Percentiles rank a stretch among this genome's conserved stretches.
Conservation (phyloP, 352 stramenopile species). For the Phytophthora hibernalis region DNA sequence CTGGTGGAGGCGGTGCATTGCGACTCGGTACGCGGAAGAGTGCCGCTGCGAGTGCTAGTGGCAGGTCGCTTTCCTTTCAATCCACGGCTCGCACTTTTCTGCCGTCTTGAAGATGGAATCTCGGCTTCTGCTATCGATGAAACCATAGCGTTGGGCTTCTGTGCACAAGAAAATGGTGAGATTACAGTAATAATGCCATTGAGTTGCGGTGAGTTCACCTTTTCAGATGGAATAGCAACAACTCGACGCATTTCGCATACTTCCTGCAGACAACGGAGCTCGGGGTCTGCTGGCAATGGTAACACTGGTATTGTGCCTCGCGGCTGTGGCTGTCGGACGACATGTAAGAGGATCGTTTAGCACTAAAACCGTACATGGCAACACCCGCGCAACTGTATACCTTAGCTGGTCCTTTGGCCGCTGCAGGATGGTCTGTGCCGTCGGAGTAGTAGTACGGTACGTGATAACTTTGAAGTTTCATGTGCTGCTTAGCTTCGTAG, state of each 20-base stretch:
- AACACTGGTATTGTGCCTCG: constrained; percentile 57
- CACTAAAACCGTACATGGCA: too few species aligned
- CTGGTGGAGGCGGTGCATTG: constrained; percentile 44
- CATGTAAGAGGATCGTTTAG: neutral
- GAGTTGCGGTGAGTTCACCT: constrained; percentile 2
- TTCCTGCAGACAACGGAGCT: constrained; percentile 62
- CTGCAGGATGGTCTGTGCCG: neutral
- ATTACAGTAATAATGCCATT: neutral
- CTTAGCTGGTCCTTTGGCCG: constrained; percentile 13
- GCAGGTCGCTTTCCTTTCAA: constrained; percentile 14
- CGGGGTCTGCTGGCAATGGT: constrained; percentile 52
- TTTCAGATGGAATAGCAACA: constrained; percentile 30
- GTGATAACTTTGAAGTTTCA: constrained; percentile 48
- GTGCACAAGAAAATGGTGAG: constrained; percentile 1
- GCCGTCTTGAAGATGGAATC: constrained; percentile 12
- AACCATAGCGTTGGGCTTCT: neutral
- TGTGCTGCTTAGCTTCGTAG: constrained; percentile 5
- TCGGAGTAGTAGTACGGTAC: constrained; percentile 40
- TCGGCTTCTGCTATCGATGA: neutral
- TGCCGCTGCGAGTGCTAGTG: constrained; percentile 3
- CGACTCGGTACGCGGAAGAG: constrained; percentile 11
- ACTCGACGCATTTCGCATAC: constrained; percentile 42
- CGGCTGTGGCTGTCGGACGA: constrained; percentile 39
- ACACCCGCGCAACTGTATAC: constrained; percentile 6
- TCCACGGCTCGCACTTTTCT: constrained; percentile 9